Evolutionary conservation across 75 land plant species (phyloP), one percentile per base, ranked within the genome.

Genomic region (Isoetes taiwanensis): DNA sequence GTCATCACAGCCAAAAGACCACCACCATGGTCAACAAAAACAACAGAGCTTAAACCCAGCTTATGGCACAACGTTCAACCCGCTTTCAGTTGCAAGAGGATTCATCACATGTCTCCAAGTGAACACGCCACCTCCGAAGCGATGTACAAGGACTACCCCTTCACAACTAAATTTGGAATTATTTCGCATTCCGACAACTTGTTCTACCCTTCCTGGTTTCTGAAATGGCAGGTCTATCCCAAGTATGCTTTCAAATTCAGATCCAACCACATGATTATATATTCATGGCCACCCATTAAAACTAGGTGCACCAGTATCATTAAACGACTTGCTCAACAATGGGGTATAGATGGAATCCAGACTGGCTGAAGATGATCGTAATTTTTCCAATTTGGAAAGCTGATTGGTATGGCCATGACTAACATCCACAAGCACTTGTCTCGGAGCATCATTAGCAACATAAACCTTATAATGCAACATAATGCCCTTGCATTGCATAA

Each of bases 61-160:
- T 73, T 77, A 34, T 59, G 63, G 52, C 95, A 88, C 85, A 39
- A 88, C 95, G 1, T 72, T 43, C 21, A 78, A 81, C 4, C 90
- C 78, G 21, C 64, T 33, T 37, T 88, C 76, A 48, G 75, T 55
- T 12, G 95, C 85, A 11, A 88, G 65, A 23, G 68, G 43, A 6
- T 68, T 71, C 80, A 79, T 79, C 23, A 88, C 70, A 63, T 88
- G 90, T 57, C 95, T 72, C 95, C 95, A 88, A 23, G 90, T 78
- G 59, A 88, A 88, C 0, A 88, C 90, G n/a, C 95, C 95, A 8
- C 95, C 95, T 28, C 95, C 95, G 70, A 88, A 88, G 6, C 95
- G 90, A 64, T 88, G 95, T 3, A 88, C 69, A 50, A 88, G 74
- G 32, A 88, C 66, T 37, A 88, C 68, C 35, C 72, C 95, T 58